Base-by-base conservation (phyloP, 202 grass and related monocot genomes). In the Setaria italica region DNA sequence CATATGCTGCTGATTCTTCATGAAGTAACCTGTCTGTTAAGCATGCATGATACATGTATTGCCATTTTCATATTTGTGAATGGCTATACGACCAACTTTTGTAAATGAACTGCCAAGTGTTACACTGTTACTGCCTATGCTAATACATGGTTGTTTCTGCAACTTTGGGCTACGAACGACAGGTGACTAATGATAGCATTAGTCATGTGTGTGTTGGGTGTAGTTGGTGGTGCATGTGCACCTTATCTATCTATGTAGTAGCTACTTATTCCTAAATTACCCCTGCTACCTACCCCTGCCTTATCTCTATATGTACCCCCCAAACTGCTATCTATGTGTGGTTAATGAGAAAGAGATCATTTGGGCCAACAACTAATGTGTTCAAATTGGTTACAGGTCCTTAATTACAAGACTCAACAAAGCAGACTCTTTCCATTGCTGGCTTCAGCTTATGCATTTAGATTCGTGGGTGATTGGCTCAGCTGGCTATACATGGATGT, bases 391-490 rank as follows among this genome's bases (percentile, higher is more conserved):
- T 76, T 74, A 20, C 82, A 97, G 91, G 92, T 97, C 25, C 63
- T 93, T 82, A 85, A 97, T 89, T 95, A 95, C 76, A 97, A 93
- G 87, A 97, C 91, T 72, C 92, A 97, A 72, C 92, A 97, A 81
- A 95, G 86, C 77, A 93, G 92, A 81, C 89, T 95, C 56, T 97
- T 97, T 60, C 92, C 91, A 47, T 84, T 97, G 85, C 71, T 97
- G 70, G 92, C 95, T 76, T 95, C 92, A 73, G 95, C 92, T 62
- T 73, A 73, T 73, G 70, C 70, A 73, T 73, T 73, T 51, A 50
- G 47, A 50, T 94, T 97, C 76, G 90, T 97, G 48, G 92, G 92
- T 7, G 87, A 97, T 60, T 97, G 95, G 91, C 80, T 95, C 68
- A 97, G 95, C 65, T 95, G 92, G 89, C 87, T 97, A 47, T 95